Conservation (phyloP, 208 protist species). For the Trypanosoma mega region DNA sequence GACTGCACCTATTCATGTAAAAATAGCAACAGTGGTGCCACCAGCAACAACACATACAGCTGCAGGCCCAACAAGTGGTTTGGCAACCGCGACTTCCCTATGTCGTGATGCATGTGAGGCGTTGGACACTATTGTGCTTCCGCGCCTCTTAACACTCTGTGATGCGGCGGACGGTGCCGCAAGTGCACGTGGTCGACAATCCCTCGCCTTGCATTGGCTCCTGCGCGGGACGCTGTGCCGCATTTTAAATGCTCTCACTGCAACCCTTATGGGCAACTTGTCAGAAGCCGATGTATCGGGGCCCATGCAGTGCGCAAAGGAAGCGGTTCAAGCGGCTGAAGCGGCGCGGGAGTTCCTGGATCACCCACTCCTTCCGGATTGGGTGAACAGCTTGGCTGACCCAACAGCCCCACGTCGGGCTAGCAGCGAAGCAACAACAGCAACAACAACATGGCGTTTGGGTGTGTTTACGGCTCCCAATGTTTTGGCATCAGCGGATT, state of each 20-base stretch:
- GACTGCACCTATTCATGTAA: too few relatives aligned
- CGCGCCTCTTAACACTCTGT: conserved; percentile 23
- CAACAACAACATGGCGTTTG: not conserved
- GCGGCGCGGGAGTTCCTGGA: conserved; percentile 50
- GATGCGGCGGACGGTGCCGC: conserved; percentile 36
- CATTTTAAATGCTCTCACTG: conserved; percentile 19
- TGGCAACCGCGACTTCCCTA: not conserved
- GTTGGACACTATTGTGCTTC: conserved; percentile 21
- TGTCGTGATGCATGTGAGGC: conserved; percentile 11
- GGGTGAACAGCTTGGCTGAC: conserved; percentile 4
- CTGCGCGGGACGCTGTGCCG: conserved; percentile 43
- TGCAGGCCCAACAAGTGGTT: not conserved
- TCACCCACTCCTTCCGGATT: conserved; percentile 15
- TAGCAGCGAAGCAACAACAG: not conserved
- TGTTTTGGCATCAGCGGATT: too few relatives aligned
- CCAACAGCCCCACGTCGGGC: not conserved
- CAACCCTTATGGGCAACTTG: not conserved
- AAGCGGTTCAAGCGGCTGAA: conserved; percentile 35
- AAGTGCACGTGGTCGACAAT: conserved; percentile 38
- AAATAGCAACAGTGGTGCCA: not conserved
- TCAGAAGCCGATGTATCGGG: not conserved
- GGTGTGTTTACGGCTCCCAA: too few relatives aligned
- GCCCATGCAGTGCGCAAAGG: conserved; percentile 32
- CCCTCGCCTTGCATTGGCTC: conserved; percentile 48
- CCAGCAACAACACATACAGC: too few relatives aligned